Evolutionary conservation across 179 eudicot genomes (phyloP).

Genomic region (Camellia oleifera): DNA sequence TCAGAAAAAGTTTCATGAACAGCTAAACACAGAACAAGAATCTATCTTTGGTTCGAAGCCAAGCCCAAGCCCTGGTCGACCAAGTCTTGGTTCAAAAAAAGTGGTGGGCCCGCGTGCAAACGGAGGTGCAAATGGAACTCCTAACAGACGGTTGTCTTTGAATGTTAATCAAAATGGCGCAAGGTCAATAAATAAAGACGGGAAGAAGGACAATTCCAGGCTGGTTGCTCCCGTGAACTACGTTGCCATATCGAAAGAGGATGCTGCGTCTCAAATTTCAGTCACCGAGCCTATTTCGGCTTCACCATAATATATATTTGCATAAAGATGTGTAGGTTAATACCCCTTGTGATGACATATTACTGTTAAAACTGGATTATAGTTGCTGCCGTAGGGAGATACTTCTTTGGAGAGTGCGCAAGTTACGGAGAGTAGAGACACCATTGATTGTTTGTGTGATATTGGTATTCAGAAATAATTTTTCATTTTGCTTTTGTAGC

Average conservation of each 20-base stretch:
- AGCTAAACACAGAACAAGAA: slow-evolving; percentile 78
- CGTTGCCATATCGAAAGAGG: slow-evolving; percentile 83
- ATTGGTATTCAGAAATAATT: slow-evolving; percentile 1
- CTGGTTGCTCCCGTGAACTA: slow-evolving; percentile 67
- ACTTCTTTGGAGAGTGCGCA: slow-evolving; percentile 9
- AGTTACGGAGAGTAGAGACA: slow-evolving; percentile 7
- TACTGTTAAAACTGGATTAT: slow-evolving; percentile 12
- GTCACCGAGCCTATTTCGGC: slow-evolving; percentile 58
- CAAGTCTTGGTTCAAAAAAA: slow-evolving; percentile 49
- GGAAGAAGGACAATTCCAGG: slow-evolving; percentile 63
- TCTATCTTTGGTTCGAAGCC: slow-evolving; percentile 49
- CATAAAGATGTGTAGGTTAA: slow-evolving; percentile 19
- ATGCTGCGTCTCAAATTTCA: slow-evolving; percentile 65
- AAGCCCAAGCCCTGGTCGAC: slow-evolving; percentile 77
- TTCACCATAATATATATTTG: slow-evolving; percentile 44
- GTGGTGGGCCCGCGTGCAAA: slow-evolving; percentile 52
- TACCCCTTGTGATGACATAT: neutral
- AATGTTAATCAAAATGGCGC: slow-evolving; percentile 65
- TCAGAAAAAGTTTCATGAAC: slow-evolving; percentile 86
- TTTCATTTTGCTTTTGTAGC: neutral
- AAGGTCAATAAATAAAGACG: slow-evolving; percentile 63
- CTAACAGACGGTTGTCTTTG: slow-evolving; percentile 73
- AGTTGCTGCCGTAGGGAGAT: slow-evolving; percentile 14
- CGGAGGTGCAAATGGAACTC: slow-evolving; percentile 64
- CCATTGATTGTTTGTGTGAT: slow-evolving; percentile 11